Conservation (phyloP, 805 yeast genomes). For the Candida montana region DNA sequence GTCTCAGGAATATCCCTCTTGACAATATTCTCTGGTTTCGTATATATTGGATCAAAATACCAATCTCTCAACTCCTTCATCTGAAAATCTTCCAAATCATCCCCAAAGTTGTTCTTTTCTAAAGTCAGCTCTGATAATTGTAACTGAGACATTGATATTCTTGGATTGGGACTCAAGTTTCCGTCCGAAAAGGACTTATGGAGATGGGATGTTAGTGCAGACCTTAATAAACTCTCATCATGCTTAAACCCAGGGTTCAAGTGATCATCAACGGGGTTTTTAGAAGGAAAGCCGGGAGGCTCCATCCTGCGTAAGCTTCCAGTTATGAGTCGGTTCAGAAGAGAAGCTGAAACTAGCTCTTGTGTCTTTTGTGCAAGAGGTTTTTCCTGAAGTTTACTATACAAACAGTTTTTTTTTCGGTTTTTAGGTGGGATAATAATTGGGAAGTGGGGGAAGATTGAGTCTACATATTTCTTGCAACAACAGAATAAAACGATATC, state of each 20-base stretch:
- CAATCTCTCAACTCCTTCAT: conserved; percentile 45
- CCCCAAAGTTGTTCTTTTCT: conserved; percentile 9
- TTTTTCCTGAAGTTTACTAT: too few relatives aligned
- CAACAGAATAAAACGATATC: too few relatives aligned
- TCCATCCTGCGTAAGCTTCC: too few relatives aligned
- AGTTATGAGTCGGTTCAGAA: too few relatives aligned
- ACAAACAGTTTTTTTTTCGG: too few relatives aligned
- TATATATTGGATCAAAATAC: conserved; percentile 41
- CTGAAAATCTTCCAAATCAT: conserved; percentile 28
- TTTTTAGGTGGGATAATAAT: too few relatives aligned
- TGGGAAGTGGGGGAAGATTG: too few relatives aligned
- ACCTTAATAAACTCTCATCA: not conserved
- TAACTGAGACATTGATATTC: conserved; percentile 32
- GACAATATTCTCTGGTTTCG: conserved; percentile 21
- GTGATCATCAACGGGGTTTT: not conserved
- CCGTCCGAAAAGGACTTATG: not conserved
- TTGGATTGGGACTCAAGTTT: conserved; percentile 14
- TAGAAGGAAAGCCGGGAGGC: not conserved
- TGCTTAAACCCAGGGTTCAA: not conserved
- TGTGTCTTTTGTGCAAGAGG: too few relatives aligned
- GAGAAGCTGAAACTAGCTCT: too few relatives aligned
- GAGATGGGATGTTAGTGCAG: not conserved
- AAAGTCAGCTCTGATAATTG: conserved; percentile 25
- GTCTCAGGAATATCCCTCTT: not conserved
- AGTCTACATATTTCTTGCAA: too few relatives aligned